phyloP scores from a whole-genome alignment of 2,329 filamentous ascomycete species.

The Emericellopsis cladophorae region DNA sequence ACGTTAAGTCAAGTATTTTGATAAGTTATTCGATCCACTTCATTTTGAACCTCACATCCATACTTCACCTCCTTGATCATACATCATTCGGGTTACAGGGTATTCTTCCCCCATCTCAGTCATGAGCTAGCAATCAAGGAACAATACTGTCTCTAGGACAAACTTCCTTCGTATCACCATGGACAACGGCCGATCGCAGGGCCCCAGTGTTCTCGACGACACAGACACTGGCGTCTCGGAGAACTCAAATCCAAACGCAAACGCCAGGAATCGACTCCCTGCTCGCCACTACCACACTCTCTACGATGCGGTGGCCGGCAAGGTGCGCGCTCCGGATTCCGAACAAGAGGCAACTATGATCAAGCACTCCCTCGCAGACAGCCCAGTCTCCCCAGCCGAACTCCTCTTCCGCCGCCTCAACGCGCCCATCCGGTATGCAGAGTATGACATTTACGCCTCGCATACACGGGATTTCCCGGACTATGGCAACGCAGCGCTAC shows the following conservation, averaged over 20 bases:
- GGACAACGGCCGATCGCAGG: no score
- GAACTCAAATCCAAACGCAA: background rate
- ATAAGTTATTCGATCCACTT: no score
- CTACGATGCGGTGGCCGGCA: conserved; percentile 56
- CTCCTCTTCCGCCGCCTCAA: conserved; percentile 53
- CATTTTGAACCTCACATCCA: no score
- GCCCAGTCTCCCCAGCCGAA: conserved; percentile 50
- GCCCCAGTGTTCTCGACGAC: no score
- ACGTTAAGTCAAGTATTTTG: no score
- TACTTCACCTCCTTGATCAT: no score
- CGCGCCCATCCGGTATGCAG: conserved; percentile 55
- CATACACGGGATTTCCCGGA: conserved; percentile 41
- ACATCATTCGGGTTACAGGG: no score
- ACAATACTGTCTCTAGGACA: no score
- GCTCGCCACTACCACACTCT: conserved; percentile 32
- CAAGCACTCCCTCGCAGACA: conserved; percentile 4
- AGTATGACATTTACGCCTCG: conserved; percentile 60
- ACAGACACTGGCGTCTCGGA: no score
- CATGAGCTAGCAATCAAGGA: no score
- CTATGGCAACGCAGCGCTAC: conserved; percentile 34
- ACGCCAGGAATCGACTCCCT: conserved; percentile 6
- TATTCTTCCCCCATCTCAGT: no score
- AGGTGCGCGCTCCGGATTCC: background rate
- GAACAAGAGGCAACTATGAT: conserved; percentile 8
- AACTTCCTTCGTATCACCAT: no score